Conservation (phyloP, 257 asterid genomes). For the Cynanchum wilfordii region DNA sequence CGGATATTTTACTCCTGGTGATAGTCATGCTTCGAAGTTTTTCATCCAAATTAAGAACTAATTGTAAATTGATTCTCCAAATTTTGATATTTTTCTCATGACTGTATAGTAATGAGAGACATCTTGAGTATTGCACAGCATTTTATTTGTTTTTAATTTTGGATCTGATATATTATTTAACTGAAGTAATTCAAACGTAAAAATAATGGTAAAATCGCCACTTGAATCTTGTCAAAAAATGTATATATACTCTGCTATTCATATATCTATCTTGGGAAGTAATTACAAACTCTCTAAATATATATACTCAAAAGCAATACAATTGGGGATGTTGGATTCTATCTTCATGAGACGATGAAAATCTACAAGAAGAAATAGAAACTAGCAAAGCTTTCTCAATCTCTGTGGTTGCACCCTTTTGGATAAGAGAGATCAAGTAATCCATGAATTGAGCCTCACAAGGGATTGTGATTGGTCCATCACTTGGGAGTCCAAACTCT, state of each 20-base stretch:
- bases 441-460: slow-evolving; percentile 17
- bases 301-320: background rate
- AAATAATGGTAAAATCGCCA: background rate
- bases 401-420: background rate
- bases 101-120: too few relatives aligned
- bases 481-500: too few relatives aligned
- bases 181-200: too few relatives aligned
- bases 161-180: too few relatives aligned
- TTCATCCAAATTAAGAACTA: too few relatives aligned
- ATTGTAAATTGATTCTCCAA: too few relatives aligned
- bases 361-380: slow-evolving; percentile 5
- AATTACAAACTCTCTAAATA: background rate
- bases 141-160: too few relatives aligned
- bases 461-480: background rate
- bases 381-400: slow-evolving; percentile 10
- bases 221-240: background rate
- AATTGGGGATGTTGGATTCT: background rate
- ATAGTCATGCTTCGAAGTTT: too few relatives aligned
- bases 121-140: too few relatives aligned
- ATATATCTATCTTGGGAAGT: background rate
- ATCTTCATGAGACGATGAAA: background rate
- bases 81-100: too few relatives aligned
- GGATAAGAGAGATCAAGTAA: slow-evolving; percentile 8
- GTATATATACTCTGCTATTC: background rate
- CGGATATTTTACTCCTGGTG: too few relatives aligned